phyloP scores from a whole-genome alignment of 805 yeast genomes.

The Ogataea pilisensis region DNA sequence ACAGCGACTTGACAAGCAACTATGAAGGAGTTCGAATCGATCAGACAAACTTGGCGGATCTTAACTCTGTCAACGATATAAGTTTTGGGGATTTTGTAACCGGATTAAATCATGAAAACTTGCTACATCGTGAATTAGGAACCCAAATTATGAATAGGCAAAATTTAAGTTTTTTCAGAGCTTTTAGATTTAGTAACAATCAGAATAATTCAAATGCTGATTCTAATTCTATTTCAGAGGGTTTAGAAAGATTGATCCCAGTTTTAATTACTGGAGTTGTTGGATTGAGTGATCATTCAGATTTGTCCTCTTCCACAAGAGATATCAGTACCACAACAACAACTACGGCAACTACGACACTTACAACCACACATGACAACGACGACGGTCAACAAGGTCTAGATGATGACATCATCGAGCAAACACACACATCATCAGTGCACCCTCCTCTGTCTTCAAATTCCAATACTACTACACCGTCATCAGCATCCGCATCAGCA shows the following conservation, averaged over 20 bases:
- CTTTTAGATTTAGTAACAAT: conserved; percentile 35
- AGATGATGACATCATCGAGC: not conserved
- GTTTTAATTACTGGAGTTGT: conserved; percentile 31
- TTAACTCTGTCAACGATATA: conserved; percentile 25
- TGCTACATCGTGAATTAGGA: conserved; percentile 25
- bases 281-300: conserved; percentile 20
- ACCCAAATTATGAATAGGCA: conserved; percentile 28
- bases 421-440: not conserved
- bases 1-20: conserved; percentile 3
- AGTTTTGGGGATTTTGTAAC: conserved; percentile 42
- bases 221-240: conserved; percentile 8
- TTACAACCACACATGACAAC: not conserved
- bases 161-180: conserved; percentile 37
- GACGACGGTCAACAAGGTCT: not conserved
- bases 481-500: not conserved
- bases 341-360: not conserved
- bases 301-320: not conserved
- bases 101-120: conserved; percentile 22
- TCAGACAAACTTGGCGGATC: conserved; percentile 8
- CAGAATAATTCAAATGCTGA: conserved; percentile 5
- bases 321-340: no score
- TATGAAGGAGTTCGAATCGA: conserved; percentile 21
- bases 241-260: conserved; percentile 22
- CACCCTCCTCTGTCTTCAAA: not conserved
- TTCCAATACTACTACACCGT: not conserved